Evolutionary conservation across 1,139 yeast genomes (phyloP).

Genomic region (Candida anutae): DNA sequence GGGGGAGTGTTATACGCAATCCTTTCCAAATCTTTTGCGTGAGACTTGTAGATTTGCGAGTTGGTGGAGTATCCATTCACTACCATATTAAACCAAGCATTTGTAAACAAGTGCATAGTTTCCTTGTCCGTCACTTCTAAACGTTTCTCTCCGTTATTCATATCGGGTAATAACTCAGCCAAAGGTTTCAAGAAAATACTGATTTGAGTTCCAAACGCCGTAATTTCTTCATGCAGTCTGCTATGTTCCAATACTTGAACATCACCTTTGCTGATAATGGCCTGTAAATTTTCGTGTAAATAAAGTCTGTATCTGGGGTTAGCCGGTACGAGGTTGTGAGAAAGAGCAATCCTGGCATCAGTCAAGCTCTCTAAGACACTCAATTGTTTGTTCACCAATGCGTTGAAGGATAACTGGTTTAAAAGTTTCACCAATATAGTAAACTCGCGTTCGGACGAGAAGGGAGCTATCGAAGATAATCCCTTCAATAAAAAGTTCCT

Average conservation of each 20-base stretch:
- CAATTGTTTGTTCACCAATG: slow-evolving; percentile 26
- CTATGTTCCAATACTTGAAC: slow-evolving; percentile 75
- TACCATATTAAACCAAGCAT: slow-evolving; percentile 91
- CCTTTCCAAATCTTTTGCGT: slow-evolving; percentile 44
- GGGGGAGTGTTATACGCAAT: slow-evolving; percentile 92
- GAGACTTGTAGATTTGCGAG: slow-evolving; percentile 46
- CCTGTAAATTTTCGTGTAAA: slow-evolving; percentile 56
- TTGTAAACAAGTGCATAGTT: slow-evolving; percentile 58
- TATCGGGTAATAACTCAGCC: slow-evolving; percentile 64
- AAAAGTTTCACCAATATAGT: slow-evolving; percentile 43
- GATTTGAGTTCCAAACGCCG: slow-evolving; percentile 71
- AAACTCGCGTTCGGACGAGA: slow-evolving; percentile 54
- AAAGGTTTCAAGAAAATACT: slow-evolving; percentile 63
- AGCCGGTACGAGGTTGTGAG: slow-evolving; percentile 34
- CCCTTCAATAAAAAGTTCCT: slow-evolving; percentile 46
- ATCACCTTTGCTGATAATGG: slow-evolving; percentile 75
- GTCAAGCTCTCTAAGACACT: slow-evolving; percentile 28
- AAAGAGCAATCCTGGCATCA: slow-evolving; percentile 45
- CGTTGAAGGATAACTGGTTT: slow-evolving; percentile 28
- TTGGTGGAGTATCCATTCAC: slow-evolving; percentile 77
- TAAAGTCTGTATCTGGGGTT: slow-evolving; percentile 50
- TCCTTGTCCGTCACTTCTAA: slow-evolving; percentile 35
- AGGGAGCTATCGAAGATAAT: slow-evolving; percentile 50
- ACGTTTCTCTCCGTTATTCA: slow-evolving; percentile 31
- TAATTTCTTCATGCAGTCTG: slow-evolving; percentile 70